These are phyloP conservation scores for Niebla homalea DNA, from an alignment of 495 filamentous ascomycete species.

Conservation along the genomic window DNA sequence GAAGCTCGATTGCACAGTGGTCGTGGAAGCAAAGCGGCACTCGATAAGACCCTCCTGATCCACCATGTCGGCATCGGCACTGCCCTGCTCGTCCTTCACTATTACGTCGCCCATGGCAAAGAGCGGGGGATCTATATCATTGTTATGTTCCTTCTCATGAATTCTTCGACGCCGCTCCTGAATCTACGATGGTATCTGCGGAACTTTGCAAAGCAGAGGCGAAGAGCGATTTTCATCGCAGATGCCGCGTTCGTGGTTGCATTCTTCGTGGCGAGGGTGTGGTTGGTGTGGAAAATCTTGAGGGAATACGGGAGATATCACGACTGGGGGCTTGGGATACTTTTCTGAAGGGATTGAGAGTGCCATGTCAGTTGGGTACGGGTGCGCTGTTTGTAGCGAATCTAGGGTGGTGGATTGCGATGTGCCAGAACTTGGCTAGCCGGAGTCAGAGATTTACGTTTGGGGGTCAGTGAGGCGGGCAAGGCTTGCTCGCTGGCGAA, in stretches of 20 bases:
- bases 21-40: not conserved
- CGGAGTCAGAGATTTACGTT: not conserved
- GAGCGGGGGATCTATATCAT: constrained; percentile 20
- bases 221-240: not conserved
- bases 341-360: constrained; percentile 6
- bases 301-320: constrained; percentile 8
- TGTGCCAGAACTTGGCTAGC: constrained; percentile 11
- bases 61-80: constrained; percentile 15
- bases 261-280: constrained; percentile 11
- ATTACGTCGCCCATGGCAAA: constrained; percentile 13
- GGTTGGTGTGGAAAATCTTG: constrained; percentile 9
- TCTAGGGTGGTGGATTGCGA: constrained; percentile 8
- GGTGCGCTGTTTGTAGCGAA: constrained; percentile 12
- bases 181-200: constrained; percentile 15
- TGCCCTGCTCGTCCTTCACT: constrained; percentile 16
- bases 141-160: constrained; percentile 19
- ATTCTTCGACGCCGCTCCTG: constrained; percentile 14
- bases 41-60: constrained; percentile 7
- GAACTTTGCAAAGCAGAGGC: not conserved
- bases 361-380: constrained; percentile 13
- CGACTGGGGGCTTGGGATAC: constrained; percentile 9
- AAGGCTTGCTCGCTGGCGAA: constrained; percentile 8
- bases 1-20: not conserved
- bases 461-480: no score
- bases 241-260: constrained; percentile 8